Percentiles rank a stretch among this genome's conserved stretches.
phyloP scores from a whole-genome alignment of 495 filamentous ascomycete species.

The Lasiosphaeria ovina region DNA sequence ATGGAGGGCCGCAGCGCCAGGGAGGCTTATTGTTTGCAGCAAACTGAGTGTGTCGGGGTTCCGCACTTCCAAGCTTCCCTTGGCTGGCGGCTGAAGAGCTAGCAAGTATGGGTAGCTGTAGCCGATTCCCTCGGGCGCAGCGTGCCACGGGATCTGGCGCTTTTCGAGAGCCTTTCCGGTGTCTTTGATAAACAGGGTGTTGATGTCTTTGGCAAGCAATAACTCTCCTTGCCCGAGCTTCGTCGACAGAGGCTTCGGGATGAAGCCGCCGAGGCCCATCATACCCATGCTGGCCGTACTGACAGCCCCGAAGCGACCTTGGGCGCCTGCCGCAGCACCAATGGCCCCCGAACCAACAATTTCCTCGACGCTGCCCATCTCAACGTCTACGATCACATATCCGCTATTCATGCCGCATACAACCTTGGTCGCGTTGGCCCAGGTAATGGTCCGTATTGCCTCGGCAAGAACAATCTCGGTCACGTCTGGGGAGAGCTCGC shows the following conservation, averaged over 20 bases:
- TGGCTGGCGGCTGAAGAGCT: slow-evolving; percentile 76
- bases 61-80: slow-evolving; percentile 83
- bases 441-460: slow-evolving; percentile 78
- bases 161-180: slow-evolving; percentile 79
- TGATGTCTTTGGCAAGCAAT: slow-evolving; percentile 90
- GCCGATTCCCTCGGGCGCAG: slow-evolving; percentile 83
- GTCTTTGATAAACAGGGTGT: slow-evolving; percentile 84
- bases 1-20: slow-evolving; percentile 76
- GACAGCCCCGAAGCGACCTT: slow-evolving; percentile 61
- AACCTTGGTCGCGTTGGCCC: slow-evolving; percentile 80
- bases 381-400: slow-evolving; percentile 86
- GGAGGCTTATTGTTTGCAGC: slow-evolving; percentile 78
- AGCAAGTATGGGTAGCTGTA: slow-evolving; percentile 96
- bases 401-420: slow-evolving; percentile 85
- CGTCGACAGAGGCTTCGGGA: slow-evolving; percentile 84
- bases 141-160: slow-evolving; percentile 85
- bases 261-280: slow-evolving; percentile 87
- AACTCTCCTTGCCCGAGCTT: slow-evolving; percentile 79
- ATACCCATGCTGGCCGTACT: slow-evolving; percentile 82
- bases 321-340: slow-evolving; percentile 60
- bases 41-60: slow-evolving; percentile 89
- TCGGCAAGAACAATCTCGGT: slow-evolving; percentile 76
- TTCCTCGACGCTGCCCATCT: slow-evolving; percentile 64
- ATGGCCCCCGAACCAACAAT: slow-evolving; percentile 77
- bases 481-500: slow-evolving; percentile 73